phyloP scores from a whole-genome alignment of 177 flowering plant species.

The Telopea speciosissima region DNA sequence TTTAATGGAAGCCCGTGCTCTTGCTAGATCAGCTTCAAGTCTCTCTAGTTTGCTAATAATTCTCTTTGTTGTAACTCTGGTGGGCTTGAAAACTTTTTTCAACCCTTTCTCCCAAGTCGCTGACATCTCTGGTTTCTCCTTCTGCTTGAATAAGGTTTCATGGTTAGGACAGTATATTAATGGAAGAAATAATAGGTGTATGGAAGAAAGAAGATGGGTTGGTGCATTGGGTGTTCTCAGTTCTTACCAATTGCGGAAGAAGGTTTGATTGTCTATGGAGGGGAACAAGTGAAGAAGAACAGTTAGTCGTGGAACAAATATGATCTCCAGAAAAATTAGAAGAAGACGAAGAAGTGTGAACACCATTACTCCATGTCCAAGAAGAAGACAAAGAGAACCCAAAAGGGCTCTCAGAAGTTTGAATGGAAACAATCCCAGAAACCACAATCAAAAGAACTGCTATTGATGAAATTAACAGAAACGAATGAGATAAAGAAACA shows the following conservation, averaged over 20 bases:
- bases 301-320: background rate
- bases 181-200: background rate
- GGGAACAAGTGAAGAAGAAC: background rate
- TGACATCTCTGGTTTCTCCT: too few relatives aligned
- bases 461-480: background rate
- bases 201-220: background rate
- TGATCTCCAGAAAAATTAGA: background rate
- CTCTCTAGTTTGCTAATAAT: constrained; percentile 8
- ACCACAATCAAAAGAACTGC: background rate
- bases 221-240: background rate
- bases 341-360: background rate
- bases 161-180: background rate
- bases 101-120: too few relatives aligned
- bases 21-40: constrained; percentile 30
- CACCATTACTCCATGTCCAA: background rate
- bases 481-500: background rate
- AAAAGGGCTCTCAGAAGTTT: background rate
- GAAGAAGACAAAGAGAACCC: background rate
- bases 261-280: background rate
- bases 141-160: background rate
- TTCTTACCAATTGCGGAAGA: background rate
- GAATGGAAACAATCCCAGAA: background rate
- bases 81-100: too few relatives aligned
- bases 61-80: too few relatives aligned
- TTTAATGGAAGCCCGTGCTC: constrained; percentile 28